Evolutionary conservation across 202 grass and related monocot genomes (phyloP).

Genomic region (Saccharum hybrid): DNA sequence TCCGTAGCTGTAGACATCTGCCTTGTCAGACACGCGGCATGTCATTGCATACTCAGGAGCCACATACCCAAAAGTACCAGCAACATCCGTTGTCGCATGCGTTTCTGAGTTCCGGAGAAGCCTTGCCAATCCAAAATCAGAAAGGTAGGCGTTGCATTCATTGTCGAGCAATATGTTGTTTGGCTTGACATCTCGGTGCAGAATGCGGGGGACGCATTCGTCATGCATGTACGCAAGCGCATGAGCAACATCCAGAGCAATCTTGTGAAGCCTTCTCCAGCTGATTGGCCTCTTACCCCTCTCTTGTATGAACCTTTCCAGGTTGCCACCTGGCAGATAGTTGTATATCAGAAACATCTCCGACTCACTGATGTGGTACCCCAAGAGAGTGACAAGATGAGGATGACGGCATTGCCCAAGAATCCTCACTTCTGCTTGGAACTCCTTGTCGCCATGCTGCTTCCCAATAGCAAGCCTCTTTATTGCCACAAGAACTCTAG

Average conservation of each 20-base stretch:
- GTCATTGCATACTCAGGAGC: conserved; percentile 93
- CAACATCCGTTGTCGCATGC: conserved; percentile 80
- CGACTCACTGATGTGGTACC: conserved; percentile 68
- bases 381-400: conserved; percentile 86
- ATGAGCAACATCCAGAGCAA: conserved; percentile 75
- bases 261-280: conserved; percentile 91
- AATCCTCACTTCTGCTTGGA: conserved; percentile 77
- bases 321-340: conserved; percentile 80
- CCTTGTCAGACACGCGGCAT: conserved; percentile 87
- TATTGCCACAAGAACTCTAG: conserved; percentile 82
- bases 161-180: conserved; percentile 87
- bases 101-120: conserved; percentile 83
- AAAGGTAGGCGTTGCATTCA: conserved; percentile 73
- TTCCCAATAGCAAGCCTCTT: conserved; percentile 83
- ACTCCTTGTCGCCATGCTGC: conserved; percentile 74
- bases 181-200: conserved; percentile 90
- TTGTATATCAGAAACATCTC: conserved; percentile 97
- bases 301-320: conserved; percentile 85
- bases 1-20: conserved; percentile 86
- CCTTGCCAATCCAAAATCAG: conserved; percentile 84
- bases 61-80: conserved; percentile 86
- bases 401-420: conserved; percentile 73
- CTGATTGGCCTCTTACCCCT: conserved; percentile 61
- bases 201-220: conserved; percentile 66
- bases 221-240: conserved; percentile 83